A percentile compares a stretch with the other conserved stretches of the same genome.
These are phyloP conservation scores for Ceratobasidium sp. DNA, from an alignment of 1,284 basidiomycete species.

Conservation along the genomic window DNA sequence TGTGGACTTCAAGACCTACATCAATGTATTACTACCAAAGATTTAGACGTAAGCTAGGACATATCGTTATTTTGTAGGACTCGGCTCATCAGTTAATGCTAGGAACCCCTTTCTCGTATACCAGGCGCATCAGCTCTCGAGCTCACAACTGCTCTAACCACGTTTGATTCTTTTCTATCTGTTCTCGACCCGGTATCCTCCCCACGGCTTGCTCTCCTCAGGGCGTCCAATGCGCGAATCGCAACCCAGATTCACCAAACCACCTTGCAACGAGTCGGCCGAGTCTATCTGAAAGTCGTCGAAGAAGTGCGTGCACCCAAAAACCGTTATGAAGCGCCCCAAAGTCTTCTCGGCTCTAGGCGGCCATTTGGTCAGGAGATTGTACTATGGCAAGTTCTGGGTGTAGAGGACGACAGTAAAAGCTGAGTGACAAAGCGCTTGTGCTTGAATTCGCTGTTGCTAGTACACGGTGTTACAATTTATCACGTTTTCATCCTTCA, in stretches of 20 bases:
- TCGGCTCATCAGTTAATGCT: not conserved
- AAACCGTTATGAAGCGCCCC: constrained; percentile 88
- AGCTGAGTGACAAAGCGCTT: not conserved
- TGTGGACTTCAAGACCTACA: constrained; percentile 79
- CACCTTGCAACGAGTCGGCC: constrained; percentile 75
- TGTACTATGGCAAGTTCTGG: constrained; percentile 79
- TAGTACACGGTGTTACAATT: not conserved
- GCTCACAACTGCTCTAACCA: constrained; percentile 68
- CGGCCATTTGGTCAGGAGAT: constrained; percentile 82
- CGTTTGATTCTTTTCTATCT: constrained; percentile 78
- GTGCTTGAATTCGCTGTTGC: not conserved
- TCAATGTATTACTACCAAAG: constrained; percentile 68
- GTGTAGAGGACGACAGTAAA: constrained; percentile 61
- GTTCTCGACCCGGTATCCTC: constrained; percentile 67
- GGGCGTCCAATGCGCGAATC: constrained; percentile 69
- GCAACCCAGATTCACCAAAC: constrained; percentile 79
- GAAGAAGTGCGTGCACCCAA: constrained; percentile 77
- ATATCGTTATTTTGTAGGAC: not conserved
- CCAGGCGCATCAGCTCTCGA: constrained; percentile 69
- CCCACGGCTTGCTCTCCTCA: constrained; percentile 78
- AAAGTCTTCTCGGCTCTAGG: constrained; percentile 87
- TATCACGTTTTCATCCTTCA: too few species aligned
- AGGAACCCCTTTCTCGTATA: constrained; percentile 71
- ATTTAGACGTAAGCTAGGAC: constrained; percentile 65
- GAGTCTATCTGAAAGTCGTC: constrained; percentile 78